Conservation (phyloP, 352 stramenopile genomes). For the Globisporangium acanthophoron region DNA sequence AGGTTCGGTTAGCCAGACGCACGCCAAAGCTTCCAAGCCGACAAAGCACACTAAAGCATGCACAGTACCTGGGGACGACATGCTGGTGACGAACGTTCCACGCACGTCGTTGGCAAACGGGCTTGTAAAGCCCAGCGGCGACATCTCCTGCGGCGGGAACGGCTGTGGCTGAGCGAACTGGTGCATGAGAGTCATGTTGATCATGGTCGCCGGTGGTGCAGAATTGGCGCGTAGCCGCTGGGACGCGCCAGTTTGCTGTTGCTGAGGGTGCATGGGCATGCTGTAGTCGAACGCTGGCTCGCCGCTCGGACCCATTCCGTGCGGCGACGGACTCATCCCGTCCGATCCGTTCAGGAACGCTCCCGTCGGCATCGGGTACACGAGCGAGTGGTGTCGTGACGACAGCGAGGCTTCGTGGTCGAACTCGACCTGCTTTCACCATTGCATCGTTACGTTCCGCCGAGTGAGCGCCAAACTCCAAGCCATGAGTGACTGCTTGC, state of each 20-base stretch:
- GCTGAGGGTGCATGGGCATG: conserved; percentile 30
- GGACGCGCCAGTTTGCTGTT: conserved; percentile 7
- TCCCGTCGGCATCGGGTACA: conserved; percentile 29
- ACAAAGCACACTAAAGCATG: too few species aligned
- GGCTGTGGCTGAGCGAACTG: conserved; percentile 11
- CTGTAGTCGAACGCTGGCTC: conserved; percentile 37
- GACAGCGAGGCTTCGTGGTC: conserved; percentile 27
- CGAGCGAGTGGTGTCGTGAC: conserved; percentile 37
- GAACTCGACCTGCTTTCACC: conserved; percentile 26
- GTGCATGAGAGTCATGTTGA: conserved; percentile 21
- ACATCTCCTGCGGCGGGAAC: conserved; percentile 3
- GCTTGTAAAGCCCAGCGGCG: conserved; percentile 8
- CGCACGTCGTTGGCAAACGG: conserved; percentile 11
- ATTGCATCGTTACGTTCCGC: not conserved
- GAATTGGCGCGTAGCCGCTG: conserved; percentile 8
- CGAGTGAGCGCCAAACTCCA: not conserved
- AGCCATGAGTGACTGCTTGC: not conserved
- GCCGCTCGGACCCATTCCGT: conserved; percentile 19
- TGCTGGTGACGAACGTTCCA: conserved; percentile 4
- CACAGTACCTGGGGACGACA: conserved; percentile 12
- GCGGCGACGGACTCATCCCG: conserved; percentile 10
- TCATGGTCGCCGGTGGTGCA: conserved; percentile 1
- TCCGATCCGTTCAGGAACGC: conserved; percentile 17
- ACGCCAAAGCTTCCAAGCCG: too few species aligned
- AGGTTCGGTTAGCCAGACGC: not conserved